These are phyloP conservation scores for Daldinia sp. DNA, from an alignment of 2,329 filamentous ascomycete genomes.

Conservation along the genomic window DNA sequence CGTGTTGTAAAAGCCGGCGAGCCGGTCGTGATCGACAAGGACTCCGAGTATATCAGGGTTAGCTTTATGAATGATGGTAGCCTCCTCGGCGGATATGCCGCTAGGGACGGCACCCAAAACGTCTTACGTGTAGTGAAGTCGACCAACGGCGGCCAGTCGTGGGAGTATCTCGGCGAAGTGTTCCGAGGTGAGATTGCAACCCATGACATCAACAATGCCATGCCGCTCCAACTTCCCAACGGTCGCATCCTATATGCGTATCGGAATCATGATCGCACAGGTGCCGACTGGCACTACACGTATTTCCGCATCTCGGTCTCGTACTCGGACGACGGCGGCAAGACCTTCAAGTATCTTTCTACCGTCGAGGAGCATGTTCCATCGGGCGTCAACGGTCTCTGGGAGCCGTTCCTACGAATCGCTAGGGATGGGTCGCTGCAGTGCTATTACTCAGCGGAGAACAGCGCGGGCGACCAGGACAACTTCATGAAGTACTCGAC, in stretches of 20 bases:
- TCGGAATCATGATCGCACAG: conserved; percentile 52
- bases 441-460: conserved; percentile 60
- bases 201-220: conserved; percentile 53
- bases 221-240: conserved; percentile 52
- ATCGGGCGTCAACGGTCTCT: conserved; percentile 53
- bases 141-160: conserved; percentile 48
- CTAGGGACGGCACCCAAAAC: conserved; percentile 41
- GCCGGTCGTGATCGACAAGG: conserved; percentile 45
- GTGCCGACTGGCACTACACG: conserved; percentile 44
- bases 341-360: conserved; percentile 53
- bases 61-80: conserved; percentile 45
- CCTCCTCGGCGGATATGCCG: conserved; percentile 51
- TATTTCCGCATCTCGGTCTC: conserved; percentile 59
- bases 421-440: conserved; percentile 56
- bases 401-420: conserved; percentile 60
- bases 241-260: conserved; percentile 55
- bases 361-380: conserved; percentile 47
- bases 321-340: conserved; percentile 57
- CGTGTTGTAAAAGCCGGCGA: conserved; percentile 44
- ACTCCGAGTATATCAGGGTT: conserved; percentile 51
- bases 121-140: conserved; percentile 47
- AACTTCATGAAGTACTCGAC: conserved; percentile 55
- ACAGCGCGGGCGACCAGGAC: conserved; percentile 56
- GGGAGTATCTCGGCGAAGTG: conserved; percentile 48
- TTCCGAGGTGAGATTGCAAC: conserved; percentile 41